Conservation (phyloP, 2,329 filamentous ascomycete species). For the Acephala macrosclerotiorum region DNA sequence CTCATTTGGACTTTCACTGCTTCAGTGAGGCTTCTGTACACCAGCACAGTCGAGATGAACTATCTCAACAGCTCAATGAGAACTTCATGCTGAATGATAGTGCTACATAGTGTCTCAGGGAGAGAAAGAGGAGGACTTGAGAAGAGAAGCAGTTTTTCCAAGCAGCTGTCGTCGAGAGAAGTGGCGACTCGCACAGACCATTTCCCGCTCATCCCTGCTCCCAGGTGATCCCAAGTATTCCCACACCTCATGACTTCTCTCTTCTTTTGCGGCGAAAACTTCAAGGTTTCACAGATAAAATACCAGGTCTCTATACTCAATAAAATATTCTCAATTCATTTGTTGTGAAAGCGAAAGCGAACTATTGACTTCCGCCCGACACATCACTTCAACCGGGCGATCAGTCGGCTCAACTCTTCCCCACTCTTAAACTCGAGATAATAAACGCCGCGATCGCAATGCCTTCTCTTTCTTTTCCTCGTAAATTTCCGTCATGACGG, state of each 20-base stretch:
- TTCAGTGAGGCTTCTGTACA: background rate
- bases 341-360: background rate
- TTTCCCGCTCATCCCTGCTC: background rate
- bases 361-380: background rate
- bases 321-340: background rate
- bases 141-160: background rate
- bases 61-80: background rate
- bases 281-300: background rate
- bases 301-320: background rate
- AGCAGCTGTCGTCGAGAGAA: background rate
- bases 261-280: background rate
- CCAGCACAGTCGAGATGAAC: background rate
- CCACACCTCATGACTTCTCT: background rate
- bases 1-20: background rate
- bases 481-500: background rate
- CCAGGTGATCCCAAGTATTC: background rate
- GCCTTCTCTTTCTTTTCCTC: background rate
- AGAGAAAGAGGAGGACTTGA: background rate
- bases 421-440: conserved; percentile 10
- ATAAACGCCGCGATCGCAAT: background rate
- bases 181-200: background rate
- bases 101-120: background rate
- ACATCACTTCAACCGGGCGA: background rate
- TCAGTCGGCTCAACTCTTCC: background rate
- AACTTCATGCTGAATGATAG: no score